Conservation (phyloP, 805 yeast species). For the Candida broadrunensis region DNA sequence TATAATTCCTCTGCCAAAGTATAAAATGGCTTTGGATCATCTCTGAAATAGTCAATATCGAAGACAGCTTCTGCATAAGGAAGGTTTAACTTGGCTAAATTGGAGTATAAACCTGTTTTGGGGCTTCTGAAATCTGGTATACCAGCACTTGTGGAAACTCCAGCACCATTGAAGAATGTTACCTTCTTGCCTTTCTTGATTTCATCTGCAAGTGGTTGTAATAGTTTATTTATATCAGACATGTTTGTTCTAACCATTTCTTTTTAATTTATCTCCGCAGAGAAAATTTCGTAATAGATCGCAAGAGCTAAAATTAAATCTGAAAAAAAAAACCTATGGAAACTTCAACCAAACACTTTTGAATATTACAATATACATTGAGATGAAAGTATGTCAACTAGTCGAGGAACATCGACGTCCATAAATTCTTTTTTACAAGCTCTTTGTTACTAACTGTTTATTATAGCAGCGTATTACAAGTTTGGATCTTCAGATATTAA, state of each 20-base stretch:
- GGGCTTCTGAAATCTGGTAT: constrained; percentile 96
- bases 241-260: background rate
- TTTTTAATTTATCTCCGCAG: no score
- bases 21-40: constrained; percentile 81
- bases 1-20: constrained; percentile 78
- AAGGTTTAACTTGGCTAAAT: constrained; percentile 65
- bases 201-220: constrained; percentile 29
- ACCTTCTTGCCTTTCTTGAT: constrained; percentile 40
- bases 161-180: constrained; percentile 85
- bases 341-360: no score
- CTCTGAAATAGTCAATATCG: constrained; percentile 76
- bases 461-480: constrained; percentile 80
- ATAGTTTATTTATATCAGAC: constrained; percentile 5
- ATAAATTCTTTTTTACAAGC: no score
- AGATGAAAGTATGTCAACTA: no score
- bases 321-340: no score
- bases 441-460: background rate
- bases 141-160: constrained; percentile 89
- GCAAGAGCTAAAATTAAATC: no score
- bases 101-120: constrained; percentile 81
- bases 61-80: constrained; percentile 97
- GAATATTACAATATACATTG: no score
- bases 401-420: no score
- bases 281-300: no score
- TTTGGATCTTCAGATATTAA: constrained; percentile 71